phyloP scores from a whole-genome alignment of 768 basidiomycete genomes.

The Russula brevipes region DNA sequence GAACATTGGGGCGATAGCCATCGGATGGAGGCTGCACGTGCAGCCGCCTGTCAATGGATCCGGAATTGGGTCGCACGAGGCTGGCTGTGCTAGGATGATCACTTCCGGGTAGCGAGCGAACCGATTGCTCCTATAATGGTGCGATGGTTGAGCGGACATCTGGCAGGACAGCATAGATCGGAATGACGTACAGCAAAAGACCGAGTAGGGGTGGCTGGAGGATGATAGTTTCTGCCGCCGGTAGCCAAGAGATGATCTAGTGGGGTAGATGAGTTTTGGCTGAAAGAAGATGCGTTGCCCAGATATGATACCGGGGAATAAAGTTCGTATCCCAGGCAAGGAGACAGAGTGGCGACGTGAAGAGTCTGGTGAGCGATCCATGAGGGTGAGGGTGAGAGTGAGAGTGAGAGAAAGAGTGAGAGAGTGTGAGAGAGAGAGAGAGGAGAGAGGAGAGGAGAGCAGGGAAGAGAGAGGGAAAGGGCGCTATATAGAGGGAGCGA shows the following conservation, averaged over 20 bases:
- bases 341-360: slow-evolving; percentile 21
- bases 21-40: slow-evolving; percentile 4
- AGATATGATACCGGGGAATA: slow-evolving; percentile 30
- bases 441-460: slow-evolving; percentile 3
- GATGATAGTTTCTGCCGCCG: slow-evolving; percentile 10
- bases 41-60: slow-evolving; percentile 9
- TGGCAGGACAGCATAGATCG: background rate
- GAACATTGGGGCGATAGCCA: slow-evolving; percentile 8
- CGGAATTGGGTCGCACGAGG: slow-evolving; percentile 9
- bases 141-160: background rate
- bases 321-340: slow-evolving; percentile 31
- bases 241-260: slow-evolving; percentile 23
- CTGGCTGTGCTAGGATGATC: background rate
- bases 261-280: slow-evolving; percentile 16
- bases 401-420: slow-evolving; percentile 5
- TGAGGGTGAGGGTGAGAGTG: slow-evolving; percentile 9
- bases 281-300: slow-evolving; percentile 9
- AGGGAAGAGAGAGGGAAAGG: slow-evolving; percentile 11
- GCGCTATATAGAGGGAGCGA: slow-evolving; percentile 24
- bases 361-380: slow-evolving; percentile 19
- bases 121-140: slow-evolving; percentile 11
- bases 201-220: slow-evolving; percentile 1
- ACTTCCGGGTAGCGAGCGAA: slow-evolving; percentile 3
- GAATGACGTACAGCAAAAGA: slow-evolving; percentile 3
- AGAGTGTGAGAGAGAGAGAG: slow-evolving; percentile 6